Base-by-base conservation (phyloP, 768 basidiomycete species). In the Termitomyces sp. region DNA sequence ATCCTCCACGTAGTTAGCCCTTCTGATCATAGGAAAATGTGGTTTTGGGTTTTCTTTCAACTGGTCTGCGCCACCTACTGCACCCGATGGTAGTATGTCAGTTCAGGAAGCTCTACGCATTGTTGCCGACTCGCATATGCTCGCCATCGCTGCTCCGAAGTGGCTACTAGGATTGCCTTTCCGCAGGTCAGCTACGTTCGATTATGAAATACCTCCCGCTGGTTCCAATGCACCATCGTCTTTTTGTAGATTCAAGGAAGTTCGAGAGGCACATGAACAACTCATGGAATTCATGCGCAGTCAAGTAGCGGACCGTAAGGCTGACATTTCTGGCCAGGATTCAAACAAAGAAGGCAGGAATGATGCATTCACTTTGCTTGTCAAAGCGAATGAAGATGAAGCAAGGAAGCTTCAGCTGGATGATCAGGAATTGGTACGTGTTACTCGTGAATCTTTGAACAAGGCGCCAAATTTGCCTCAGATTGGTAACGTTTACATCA, bases 401-500 rank as follows among this genome's bases (percentile, higher is more conserved):
- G 69, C 59, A 1, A 62, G 60, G 12, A 81, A 80, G 58, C 66
- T 71, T 31, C 65, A 71, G 54, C 62, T 81, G 25, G 69, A 71
- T 48, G 74, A 79, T 54, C 53, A 69, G 11, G 78, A 80, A 59
- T 56, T 81, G 51, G 78, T 77, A 45, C 27, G 71, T 61, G 40
- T 27, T 45, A 31, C 54, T 9, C 23, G 14, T 21, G 32, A 27
- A 48, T 17, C 32, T 23, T 7, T 25, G 41, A 21, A n/a, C 6
- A 3, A 38, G 23, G 9, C 12, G 25, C 32, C 17, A 25, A 44
- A 5, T 38, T 25, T 38, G 46, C 2, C 38, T 38, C 55, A 82
- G 81, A 79, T 82, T 47, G 82, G 82, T 5, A 84, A 84, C 49
- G 63, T 82, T 1, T 84, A 75, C 59, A 61, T 76, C 11, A 70